Conservation (phyloP, 345 rosid species). For the Salix arbutifolia region DNA sequence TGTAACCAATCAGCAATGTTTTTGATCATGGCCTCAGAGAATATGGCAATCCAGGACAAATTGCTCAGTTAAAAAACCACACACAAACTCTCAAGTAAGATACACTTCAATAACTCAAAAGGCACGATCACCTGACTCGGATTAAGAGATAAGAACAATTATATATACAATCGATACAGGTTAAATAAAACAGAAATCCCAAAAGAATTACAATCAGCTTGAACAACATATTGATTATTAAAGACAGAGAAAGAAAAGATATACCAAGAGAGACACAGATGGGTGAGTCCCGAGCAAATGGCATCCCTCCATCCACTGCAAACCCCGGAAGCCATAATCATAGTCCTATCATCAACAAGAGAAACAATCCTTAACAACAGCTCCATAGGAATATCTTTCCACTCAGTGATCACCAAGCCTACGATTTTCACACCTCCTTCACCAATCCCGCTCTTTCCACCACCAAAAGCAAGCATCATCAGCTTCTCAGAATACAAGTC, state of each 20-base stretch:
- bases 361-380: slow-evolving; percentile 66
- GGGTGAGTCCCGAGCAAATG: slow-evolving; percentile 66
- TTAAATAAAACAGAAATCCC: background rate
- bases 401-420: slow-evolving; percentile 48
- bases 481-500: slow-evolving; percentile 59
- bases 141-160: background rate
- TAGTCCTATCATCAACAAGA: slow-evolving; percentile 66
- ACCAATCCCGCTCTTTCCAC: slow-evolving; percentile 16
- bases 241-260: background rate
- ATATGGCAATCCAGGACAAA: background rate
- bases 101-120: background rate
- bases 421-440: slow-evolving; percentile 36
- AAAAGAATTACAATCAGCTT: background rate
- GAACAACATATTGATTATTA: background rate
- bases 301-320: slow-evolving; percentile 94
- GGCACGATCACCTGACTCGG: background rate
- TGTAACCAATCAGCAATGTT: background rate
- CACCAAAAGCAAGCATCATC: slow-evolving; percentile 33
- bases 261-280: slow-evolving; percentile 80
- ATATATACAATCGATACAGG: background rate
- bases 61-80: background rate
- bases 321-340: slow-evolving; percentile 81
- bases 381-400: slow-evolving; percentile 94
- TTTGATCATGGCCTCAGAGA: background rate
- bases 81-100: background rate